Conservation (phyloP, 2,329 filamentous ascomycete species). For the Penicillium sp. region DNA sequence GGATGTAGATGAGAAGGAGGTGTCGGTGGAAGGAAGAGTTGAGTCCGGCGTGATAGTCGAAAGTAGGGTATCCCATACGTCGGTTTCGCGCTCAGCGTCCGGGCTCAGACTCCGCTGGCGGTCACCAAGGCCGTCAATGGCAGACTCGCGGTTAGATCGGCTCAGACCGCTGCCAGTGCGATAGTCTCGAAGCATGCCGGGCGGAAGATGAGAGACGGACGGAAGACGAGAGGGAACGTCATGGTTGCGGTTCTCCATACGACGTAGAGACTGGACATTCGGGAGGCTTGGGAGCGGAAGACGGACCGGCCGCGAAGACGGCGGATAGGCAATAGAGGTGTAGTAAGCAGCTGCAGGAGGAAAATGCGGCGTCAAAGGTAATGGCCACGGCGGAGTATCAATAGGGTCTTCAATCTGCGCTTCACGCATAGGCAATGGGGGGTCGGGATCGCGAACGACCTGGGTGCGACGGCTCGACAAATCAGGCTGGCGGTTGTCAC, state of each 20-base stretch:
- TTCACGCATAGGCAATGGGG: background rate
- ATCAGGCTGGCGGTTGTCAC: conserved; percentile 4
- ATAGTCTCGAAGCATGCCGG: conserved; percentile 35
- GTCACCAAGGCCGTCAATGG: conserved; percentile 72
- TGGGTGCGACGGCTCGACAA: conserved; percentile 2
- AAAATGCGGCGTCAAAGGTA: conserved; percentile 42
- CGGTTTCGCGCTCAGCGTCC: conserved; percentile 48
- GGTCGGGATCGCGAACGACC: conserved; percentile 28
- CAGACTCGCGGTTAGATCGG: conserved; percentile 19
- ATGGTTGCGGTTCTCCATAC: conserved; percentile 18
- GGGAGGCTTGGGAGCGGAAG: conserved; percentile 14
- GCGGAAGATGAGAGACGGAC: conserved; percentile 23
- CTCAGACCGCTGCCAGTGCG: conserved; percentile 27
- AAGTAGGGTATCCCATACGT: conserved; percentile 73
- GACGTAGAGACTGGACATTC: conserved; percentile 25
- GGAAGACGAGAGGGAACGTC: conserved; percentile 25
- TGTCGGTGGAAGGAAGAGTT: conserved; percentile 71
- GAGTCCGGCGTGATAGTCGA: conserved; percentile 77
- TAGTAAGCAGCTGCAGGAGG: conserved; percentile 40
- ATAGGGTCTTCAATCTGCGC: background rate
- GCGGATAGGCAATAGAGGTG: conserved; percentile 21
- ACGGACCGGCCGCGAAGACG: conserved; percentile 3
- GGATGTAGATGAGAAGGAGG: conserved; percentile 67
- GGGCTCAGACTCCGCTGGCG: conserved; percentile 77
- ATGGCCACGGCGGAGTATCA: background rate